Conservation (phyloP, 2,329 filamentous ascomycete genomes). For the Beauveria pseudobassiana region DNA sequence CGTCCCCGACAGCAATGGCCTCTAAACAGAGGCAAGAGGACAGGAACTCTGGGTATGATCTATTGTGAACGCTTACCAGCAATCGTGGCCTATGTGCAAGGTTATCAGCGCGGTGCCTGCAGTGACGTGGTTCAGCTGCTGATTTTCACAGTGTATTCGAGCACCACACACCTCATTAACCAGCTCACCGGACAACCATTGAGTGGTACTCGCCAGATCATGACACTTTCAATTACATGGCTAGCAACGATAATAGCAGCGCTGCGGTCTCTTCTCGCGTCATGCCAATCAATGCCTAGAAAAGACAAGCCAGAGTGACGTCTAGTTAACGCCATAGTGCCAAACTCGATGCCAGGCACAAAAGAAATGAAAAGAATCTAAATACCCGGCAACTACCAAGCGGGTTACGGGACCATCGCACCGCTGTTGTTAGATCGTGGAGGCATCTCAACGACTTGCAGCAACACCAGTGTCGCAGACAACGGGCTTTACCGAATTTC, state of each 20-base stretch:
- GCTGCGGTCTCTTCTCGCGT: slow-evolving; percentile 1
- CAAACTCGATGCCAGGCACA: not conserved
- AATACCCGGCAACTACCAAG: not conserved
- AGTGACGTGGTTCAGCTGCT: not conserved
- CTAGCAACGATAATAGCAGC: not conserved
- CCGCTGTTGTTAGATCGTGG: not conserved
- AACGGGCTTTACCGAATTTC: slow-evolving; percentile 7
- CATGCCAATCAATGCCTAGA: slow-evolving; percentile 1
- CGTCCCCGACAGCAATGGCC: not conserved
- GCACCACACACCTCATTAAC: not conserved
- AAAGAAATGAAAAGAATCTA: not conserved
- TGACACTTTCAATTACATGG: not conserved
- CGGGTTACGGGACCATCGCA: not conserved
- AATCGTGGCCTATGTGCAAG: too few species aligned
- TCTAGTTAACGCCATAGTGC: not conserved
- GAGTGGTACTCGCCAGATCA: not conserved
- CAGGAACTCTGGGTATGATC: not conserved
- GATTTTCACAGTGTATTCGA: not conserved
- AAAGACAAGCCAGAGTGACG: not conserved
- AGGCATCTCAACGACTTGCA: not conserved
- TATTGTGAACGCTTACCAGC: not conserved
- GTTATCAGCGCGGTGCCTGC: not conserved
- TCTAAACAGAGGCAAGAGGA: not conserved
- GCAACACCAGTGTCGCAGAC: not conserved
- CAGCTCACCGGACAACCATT: not conserved